These are phyloP conservation scores for Curvularia sp. DNA, from an alignment of 2,329 filamentous ascomycete species.

Conservation along the genomic window DNA sequence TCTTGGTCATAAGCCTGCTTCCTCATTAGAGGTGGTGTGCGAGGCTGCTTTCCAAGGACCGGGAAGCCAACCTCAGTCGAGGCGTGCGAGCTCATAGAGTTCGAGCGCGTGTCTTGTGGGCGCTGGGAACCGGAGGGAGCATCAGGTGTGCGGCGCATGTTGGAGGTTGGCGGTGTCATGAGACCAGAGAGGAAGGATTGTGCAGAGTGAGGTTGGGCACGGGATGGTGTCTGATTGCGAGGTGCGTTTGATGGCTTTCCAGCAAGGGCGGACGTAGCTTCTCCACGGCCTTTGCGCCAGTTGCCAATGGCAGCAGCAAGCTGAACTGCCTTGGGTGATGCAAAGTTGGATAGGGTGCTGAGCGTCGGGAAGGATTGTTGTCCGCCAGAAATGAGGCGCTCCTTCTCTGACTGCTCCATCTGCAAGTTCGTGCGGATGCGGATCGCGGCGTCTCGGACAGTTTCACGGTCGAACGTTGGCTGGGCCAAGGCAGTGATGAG, in stretches of 20 bases:
- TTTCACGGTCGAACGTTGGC: conserved; percentile 77
- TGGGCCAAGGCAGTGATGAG: conserved; percentile 81
- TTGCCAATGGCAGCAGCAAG: conserved; percentile 97
- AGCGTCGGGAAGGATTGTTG: conserved; percentile 72
- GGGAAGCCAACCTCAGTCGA: conserved; percentile 44
- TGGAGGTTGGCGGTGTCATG: conserved; percentile 86
- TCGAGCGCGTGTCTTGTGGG: conserved; percentile 36
- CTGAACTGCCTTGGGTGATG: conserved; percentile 83
- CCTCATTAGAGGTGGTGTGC: conserved; percentile 64
- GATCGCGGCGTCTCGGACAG: conserved; percentile 88
- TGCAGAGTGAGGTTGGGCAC: conserved; percentile 56
- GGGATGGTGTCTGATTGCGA: conserved; percentile 46
- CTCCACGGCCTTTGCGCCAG: conserved; percentile 75
- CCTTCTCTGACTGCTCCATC: conserved; percentile 97
- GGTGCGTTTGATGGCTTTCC: conserved; percentile 41
- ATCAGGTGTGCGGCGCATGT: conserved; percentile 68
- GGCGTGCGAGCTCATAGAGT: conserved; percentile 40
- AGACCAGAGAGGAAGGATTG: conserved; percentile 77
- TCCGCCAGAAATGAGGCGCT: conserved; percentile 76
- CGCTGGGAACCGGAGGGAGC: conserved; percentile 45
- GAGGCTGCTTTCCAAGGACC: conserved; percentile 42
- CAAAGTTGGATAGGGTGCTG: conserved; percentile 76
- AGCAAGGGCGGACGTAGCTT: conserved; percentile 56
- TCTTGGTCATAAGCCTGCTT: conserved; percentile 66
- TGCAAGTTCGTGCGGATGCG: conserved; percentile 92